These are phyloP conservation scores for Dissophora globulifera DNA, from an alignment of 192 early-diverging fungal species.

Conservation along the genomic window DNA sequence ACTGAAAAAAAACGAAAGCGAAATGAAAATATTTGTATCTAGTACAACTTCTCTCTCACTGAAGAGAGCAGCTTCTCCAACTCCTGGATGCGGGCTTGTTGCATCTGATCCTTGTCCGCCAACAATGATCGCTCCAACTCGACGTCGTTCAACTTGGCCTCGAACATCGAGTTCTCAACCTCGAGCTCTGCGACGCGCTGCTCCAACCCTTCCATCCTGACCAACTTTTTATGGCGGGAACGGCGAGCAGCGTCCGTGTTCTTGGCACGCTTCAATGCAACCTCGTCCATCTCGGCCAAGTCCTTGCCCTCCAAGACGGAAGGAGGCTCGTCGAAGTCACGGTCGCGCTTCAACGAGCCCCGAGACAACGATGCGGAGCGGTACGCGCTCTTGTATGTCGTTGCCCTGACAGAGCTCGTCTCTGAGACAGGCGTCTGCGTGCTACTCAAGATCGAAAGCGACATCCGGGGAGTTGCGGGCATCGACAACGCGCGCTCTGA, in stretches of 20 bases:
- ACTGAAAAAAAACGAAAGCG: constrained; percentile 5
- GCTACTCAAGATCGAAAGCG: constrained; percentile 52
- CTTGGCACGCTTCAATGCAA: constrained; percentile 69
- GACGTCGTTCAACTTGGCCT: constrained; percentile 51
- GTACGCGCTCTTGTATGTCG: constrained; percentile 48
- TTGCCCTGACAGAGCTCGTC: constrained; percentile 29
- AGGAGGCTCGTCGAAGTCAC: constrained; percentile 24
- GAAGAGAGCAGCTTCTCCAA: constrained; percentile 44
- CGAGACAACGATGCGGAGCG: constrained; percentile 23
- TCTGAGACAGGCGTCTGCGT: constrained; percentile 36
- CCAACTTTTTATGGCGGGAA: constrained; percentile 87
- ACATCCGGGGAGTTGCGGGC: constrained; percentile 32
- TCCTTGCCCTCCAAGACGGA: constrained; percentile 53
- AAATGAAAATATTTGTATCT: background rate
- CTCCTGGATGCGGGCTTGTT: constrained; percentile 49
- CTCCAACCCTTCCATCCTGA: constrained; percentile 87
- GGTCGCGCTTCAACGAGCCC: constrained; percentile 37
- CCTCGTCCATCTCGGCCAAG: constrained; percentile 54
- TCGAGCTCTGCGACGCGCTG: constrained; percentile 83
- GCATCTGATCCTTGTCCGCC: constrained; percentile 56
- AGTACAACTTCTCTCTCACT: constrained; percentile 43
- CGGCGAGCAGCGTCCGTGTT: constrained; percentile 97
- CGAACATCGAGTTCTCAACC: constrained; percentile 71
- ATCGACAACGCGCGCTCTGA: constrained; percentile 21
- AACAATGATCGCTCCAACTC: constrained; percentile 54